Evolutionary conservation across 495 filamentous ascomycete genomes (phyloP), one percentile per base, ranked within the genome.

Genomic region (Penicillium malachiteum): DNA sequence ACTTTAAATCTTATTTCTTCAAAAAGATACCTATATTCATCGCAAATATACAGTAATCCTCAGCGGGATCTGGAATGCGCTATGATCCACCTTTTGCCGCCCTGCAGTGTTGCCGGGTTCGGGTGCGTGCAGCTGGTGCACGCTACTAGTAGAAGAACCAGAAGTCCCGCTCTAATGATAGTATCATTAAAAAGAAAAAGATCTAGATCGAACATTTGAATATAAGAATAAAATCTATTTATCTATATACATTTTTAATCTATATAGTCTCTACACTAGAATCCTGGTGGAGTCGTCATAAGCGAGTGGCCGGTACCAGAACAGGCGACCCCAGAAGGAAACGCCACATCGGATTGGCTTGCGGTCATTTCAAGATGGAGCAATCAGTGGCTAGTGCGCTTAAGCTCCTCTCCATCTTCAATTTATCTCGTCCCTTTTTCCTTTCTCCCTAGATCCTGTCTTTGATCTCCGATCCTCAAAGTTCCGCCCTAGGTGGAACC

Each of bases 361-460:
- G 17, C 26, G 18, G 16, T 16, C 10, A 43, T 43, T 51, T 51
- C 38, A 38, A 49, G 46, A 49, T 39, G 48, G 21, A 51, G 34
- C 34, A 37, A 26, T 35, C 48, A 37, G 55, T 59, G 56, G 60
- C 56, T 59, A 44, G 56, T 63, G 60, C 60, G 52, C 56, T 63
- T 63, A 54, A 59, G 55, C 56, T 55, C 43, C 30, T 33, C 30
- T 33, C 14, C 44, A 45, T 54, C 55, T 35, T 39, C 40, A 52
- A 35, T 33, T 53, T 41, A 32, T 46, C 30, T 44, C 35, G 48
- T 31, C 52, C 42, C 41, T 48, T 38, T 48, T 31, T 49, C 56
- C 55, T 47, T 58, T 30, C 50, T 55, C 31, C 34, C 51, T 48
- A 32, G 39, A 54, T 55, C 46, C 14, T 60, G 54, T 37, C 46